A percentile compares a stretch with the other conserved stretches of the same genome.
phyloP scores from a whole-genome alignment of 768 basidiomycete species.

The Rhodotorula babjevae region DNA sequence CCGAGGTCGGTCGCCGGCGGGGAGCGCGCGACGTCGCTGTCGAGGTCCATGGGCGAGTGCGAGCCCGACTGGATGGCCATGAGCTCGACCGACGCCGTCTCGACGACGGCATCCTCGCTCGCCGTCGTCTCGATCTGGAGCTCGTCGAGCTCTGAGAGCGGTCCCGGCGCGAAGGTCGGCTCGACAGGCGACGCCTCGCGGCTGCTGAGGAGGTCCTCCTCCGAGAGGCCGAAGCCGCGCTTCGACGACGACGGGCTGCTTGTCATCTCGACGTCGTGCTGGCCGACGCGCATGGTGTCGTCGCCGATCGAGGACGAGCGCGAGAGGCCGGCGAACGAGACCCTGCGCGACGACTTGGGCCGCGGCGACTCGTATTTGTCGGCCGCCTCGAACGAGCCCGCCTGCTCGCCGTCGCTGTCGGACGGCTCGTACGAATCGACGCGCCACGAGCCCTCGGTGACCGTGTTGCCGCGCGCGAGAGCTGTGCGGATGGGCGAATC shows the following conservation, averaged over 20 bases:
- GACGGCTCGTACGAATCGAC: neutral
- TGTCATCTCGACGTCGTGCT: neutral
- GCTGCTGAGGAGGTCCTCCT: slow-evolving; percentile 6
- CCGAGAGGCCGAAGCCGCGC: slow-evolving; percentile 13
- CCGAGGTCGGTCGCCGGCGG: neutral
- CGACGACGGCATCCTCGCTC: neutral
- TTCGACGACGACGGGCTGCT: too few species aligned
- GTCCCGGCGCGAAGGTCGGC: too few species aligned
- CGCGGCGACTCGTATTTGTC: neutral
- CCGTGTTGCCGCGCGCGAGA: neutral
- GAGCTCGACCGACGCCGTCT: neutral
- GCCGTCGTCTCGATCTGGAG: neutral
- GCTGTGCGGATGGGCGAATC: neutral
- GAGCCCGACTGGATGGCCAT: neutral
- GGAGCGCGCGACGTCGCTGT: neutral
- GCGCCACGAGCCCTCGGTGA: neutral
- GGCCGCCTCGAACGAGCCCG: too few species aligned
- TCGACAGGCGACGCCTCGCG: neutral
- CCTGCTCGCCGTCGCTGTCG: neutral
- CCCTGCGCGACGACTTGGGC: too few species aligned
- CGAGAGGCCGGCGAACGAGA: neutral
- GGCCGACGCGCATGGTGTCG: too few species aligned
- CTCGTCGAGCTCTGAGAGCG: neutral
- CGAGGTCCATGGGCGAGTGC: neutral
- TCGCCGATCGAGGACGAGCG: neutral